Base-by-base conservation (phyloP, 1,139 yeast species). In the Yamadazyma sp. region DNA sequence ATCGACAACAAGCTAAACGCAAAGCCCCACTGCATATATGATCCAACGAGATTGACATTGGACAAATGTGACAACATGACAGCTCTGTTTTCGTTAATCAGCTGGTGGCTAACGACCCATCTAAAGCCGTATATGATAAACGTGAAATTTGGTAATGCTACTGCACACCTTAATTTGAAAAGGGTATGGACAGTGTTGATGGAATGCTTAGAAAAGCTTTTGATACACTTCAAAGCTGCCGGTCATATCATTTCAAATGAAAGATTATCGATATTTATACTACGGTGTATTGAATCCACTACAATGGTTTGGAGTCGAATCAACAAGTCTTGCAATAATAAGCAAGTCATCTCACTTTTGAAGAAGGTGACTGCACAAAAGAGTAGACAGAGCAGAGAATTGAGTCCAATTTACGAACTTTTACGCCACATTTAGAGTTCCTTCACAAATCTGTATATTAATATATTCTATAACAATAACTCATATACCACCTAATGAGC, bases 1-100 rank as follows among this genome's bases (percentile, higher is more conserved):
- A 56, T 68, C 6, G 47, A 55, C 36, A 36, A 34, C 3, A 50
- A 56, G 2, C 47, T 62, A n/a, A 32, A 38, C 2, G 36, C 40
- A 2, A 31, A 37, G 8, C 43, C 53, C 15, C 40, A 39, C 9
- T 23, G 21, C 27, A 35, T 41, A 21, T 38, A 39, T 23, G 35
- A 46, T 27, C 47, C 50, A 12, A 38, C 46, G 2, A 33, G 40
- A 12, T 24, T 47, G 3, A 47, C 49, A n/a, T 20, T 41, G 5
- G 44, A 42, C n/a, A 43, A 43, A 33, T 40, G 48, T 20, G 37
- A 30, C 0, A 57, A 59, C 6, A 51, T 54, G 28, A 44, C 47
- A 27, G 41, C 40, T 6, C 35, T 46, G 9, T 53, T 42, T 29
- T 16, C 30, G 10, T 41, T 45, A 29, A 33, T 54, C 23, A 28